Evolutionary conservation across 805 yeast species (phyloP).

Genomic region (Wickerhamiella cacticola): DNA sequence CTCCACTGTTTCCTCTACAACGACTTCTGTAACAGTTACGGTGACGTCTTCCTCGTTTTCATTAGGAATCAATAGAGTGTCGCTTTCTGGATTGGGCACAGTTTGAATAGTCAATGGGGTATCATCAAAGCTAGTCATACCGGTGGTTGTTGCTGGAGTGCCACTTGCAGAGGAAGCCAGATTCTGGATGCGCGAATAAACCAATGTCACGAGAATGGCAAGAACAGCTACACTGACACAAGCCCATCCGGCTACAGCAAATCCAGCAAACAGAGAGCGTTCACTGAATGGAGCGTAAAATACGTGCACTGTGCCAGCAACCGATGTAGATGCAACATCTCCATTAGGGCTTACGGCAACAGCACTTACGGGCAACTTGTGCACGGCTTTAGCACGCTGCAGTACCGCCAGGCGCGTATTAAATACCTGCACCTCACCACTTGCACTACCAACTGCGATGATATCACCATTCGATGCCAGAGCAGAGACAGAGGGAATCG

Average conservation of each 20-base stretch:
- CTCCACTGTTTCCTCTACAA: not conserved
- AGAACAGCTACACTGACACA: constrained; percentile 3
- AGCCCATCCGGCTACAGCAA: not conserved
- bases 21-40: not conserved
- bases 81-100: constrained; percentile 6
- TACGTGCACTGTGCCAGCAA: constrained; percentile 19
- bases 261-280: constrained; percentile 16
- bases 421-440: constrained; percentile 20
- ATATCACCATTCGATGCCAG: constrained; percentile 15
- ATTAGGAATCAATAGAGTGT: not conserved
- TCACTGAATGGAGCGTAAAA: constrained; percentile 5
- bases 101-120: constrained; percentile 1
- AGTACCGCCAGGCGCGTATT: constrained; percentile 6
- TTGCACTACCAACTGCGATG: constrained; percentile 19
- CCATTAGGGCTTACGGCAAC: constrained; percentile 16
- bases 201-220: not conserved
- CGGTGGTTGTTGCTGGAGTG: not conserved
- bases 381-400: constrained; percentile 12
- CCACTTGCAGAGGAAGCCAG: not conserved
- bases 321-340: constrained; percentile 18
- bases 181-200: not conserved
- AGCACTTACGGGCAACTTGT: constrained; percentile 21
- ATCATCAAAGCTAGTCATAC: not conserved
- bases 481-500: constrained; percentile 17
- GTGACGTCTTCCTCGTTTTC: not conserved